Evolutionary conservation across 768 basidiomycete genomes (phyloP), one percentile per base, ranked within the genome.

Genomic region (Coprinopsis cinerea): DNA sequence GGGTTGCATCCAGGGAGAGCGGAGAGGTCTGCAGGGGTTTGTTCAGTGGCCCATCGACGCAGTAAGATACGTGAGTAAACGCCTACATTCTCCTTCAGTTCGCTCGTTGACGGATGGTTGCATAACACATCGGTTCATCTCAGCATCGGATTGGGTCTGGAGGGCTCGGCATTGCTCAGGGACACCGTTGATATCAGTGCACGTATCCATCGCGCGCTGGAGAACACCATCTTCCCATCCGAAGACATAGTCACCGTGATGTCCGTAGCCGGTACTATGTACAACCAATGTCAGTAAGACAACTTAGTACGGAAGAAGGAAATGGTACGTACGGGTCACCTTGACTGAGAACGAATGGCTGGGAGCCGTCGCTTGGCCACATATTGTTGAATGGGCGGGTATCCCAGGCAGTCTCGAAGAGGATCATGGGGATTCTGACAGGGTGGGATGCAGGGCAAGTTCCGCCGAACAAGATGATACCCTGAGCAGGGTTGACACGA

Each of bases 181-280:
- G 37, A 23, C 39, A 2, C 51, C 51, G 24, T 41, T 41, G 18
- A 22, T 25, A 24, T 52, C 51, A 6, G 23, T 23, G 51, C 51
- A 52, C 28, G 36, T 47, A 28, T 52, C 45, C 51, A 52, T 52
- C n/a, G 51, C 51, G 25, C 51, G 44, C 27, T 52, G 51, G 20
- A 52, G 51, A 6, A 39, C 22, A 22, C 42, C 51, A 6, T 28
- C 51, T 36, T 52, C 35, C 51, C 51, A 52, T 5, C 51, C 51
- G 45, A 52, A 52, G 18, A 52, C 37, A 39, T 52, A 52, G 51
- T 52, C 51, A 30, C 51, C 51, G 45, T 52, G 51, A 23, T 52
- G 51, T 34, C 51, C 51, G 34, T 34, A 52, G n/a, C 51, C 51
- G 32, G 51, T 52, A 20, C 51, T 52, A 20, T 10, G 2, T 25